A percentile compares a stretch with the other conserved stretches of the same genome.
Conservation (phyloP, 495 filamentous ascomycete species). For the Terfezia boudieri region DNA sequence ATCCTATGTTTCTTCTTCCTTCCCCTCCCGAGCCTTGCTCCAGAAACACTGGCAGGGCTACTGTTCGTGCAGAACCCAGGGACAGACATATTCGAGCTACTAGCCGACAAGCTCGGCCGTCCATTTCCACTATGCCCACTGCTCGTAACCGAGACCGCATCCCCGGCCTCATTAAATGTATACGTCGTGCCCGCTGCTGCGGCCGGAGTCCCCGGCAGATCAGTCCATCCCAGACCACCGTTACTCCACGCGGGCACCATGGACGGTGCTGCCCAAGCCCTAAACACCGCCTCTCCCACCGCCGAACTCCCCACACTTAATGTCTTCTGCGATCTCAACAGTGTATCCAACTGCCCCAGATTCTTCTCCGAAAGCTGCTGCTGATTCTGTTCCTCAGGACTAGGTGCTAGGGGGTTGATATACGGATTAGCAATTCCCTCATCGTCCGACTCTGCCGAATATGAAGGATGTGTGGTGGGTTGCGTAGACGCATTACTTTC, state of each 20-base stretch:
- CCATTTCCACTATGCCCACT: slow-evolving; percentile 5
- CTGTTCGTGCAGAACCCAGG: slow-evolving; percentile 23
- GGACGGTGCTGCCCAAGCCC: slow-evolving; percentile 44
- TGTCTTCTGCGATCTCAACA: slow-evolving; percentile 49
- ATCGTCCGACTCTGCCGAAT: slow-evolving; percentile 22
- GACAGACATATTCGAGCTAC: slow-evolving; percentile 17
- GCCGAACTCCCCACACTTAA: slow-evolving; percentile 64
- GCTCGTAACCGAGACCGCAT: slow-evolving; percentile 24
- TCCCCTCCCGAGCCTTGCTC: neutral
- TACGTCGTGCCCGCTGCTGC: slow-evolving; percentile 21
- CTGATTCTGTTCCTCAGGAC: slow-evolving; percentile 47
- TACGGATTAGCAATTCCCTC: slow-evolving; percentile 17
- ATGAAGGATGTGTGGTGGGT: slow-evolving; percentile 2
- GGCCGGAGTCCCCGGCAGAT: neutral
- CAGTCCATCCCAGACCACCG: neutral
- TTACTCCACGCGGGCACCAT: neutral
- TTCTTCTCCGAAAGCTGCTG: slow-evolving; percentile 64
- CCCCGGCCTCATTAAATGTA: slow-evolving; percentile 31
- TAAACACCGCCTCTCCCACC: slow-evolving; percentile 59
- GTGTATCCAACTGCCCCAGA: slow-evolving; percentile 45
- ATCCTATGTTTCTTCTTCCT: slow-evolving; percentile 68
- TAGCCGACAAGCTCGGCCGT: slow-evolving; percentile 24
- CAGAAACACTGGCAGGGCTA: slow-evolving; percentile 21
- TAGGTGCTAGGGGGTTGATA: slow-evolving; percentile 11
- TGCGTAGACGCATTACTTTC: slow-evolving; percentile 7